Conservation (phyloP, 169 alveolate genomes). For the Amoebophrya sp. region DNA sequence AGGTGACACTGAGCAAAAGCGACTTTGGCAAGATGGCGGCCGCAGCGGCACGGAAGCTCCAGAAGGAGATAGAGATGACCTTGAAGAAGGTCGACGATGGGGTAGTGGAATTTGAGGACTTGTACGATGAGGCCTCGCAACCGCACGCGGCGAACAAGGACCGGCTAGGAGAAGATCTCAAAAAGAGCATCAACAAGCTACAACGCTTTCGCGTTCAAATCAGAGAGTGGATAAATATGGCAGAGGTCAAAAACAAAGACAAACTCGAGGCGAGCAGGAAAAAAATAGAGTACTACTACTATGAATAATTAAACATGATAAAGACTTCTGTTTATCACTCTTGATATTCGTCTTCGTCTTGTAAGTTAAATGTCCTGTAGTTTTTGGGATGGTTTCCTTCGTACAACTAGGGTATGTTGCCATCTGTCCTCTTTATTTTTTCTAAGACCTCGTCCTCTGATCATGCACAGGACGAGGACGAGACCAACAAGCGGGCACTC, state of each 20-base stretch:
- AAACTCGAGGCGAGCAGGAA: not conserved
- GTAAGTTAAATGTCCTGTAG: too few relatives aligned
- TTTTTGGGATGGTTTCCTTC: too few relatives aligned
- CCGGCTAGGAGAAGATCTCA: not conserved
- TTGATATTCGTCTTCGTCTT: too few relatives aligned
- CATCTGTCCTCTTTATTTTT: too few relatives aligned
- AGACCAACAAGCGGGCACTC: too few relatives aligned
- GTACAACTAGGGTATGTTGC: too few relatives aligned
- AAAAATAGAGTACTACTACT: slow-evolving; percentile 14
- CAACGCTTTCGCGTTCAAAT: slow-evolving; percentile 28
- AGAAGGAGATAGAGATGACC: slow-evolving; percentile 24
- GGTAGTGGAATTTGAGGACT: not conserved
- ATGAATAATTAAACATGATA: too few relatives aligned
- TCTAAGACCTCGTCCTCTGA: too few relatives aligned
- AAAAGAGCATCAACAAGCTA: slow-evolving; percentile 31
- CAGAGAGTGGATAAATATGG: not conserved
- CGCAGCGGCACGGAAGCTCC: slow-evolving; percentile 29
- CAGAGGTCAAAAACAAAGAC: slow-evolving; percentile 31
- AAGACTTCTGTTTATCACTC: too few relatives aligned
- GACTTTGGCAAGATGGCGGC: not conserved
- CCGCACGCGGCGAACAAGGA: not conserved
- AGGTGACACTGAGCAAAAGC: too few relatives aligned
- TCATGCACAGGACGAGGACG: too few relatives aligned
- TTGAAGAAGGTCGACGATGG: slow-evolving; percentile 36
- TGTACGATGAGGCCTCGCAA: not conserved